Conservation (phyloP, 495 filamentous ascomycete species). For the Achaetomiella virescens region DNA sequence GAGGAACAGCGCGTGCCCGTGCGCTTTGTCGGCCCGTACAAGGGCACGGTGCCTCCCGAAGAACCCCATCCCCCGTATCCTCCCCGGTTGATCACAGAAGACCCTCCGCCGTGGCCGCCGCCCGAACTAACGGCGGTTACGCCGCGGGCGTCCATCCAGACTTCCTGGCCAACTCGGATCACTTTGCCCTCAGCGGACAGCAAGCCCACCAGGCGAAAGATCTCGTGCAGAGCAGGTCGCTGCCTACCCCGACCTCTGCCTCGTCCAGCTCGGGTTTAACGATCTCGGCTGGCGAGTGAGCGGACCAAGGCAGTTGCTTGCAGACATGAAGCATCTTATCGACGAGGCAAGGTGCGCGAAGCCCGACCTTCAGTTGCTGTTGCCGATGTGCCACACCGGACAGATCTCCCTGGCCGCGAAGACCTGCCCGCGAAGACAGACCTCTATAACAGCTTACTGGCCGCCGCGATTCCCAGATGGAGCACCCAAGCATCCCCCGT, state of each 20-base stretch:
- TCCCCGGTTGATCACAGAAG: conserved; percentile 12
- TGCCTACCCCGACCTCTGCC: conserved; percentile 31
- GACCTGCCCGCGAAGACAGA: conserved; percentile 24
- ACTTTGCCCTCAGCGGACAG: conserved; percentile 24
- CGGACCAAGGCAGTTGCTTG: conserved; percentile 17
- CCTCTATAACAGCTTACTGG: conserved; percentile 27
- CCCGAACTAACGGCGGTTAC: conserved; percentile 22
- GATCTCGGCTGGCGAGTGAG: conserved; percentile 31
- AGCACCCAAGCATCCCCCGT: conserved; percentile 21
- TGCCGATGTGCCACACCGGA: conserved; percentile 28
- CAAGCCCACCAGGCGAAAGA: conserved; percentile 29
- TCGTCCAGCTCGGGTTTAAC: conserved; percentile 36
- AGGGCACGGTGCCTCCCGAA: conserved; percentile 25
- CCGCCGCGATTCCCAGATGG: conserved; percentile 13
- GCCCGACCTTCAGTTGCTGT: conserved; percentile 26
- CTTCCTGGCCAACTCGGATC: conserved; percentile 21
- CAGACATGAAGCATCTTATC: conserved; percentile 22
- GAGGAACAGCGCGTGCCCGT: conserved; percentile 12
- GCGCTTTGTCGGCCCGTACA: conserved; percentile 31
- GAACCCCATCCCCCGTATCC: conserved; percentile 18
- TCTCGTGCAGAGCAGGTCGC: conserved; percentile 39
- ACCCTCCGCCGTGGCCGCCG: neutral
- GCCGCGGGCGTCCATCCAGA: conserved; percentile 16
- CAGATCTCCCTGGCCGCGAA: conserved; percentile 12
- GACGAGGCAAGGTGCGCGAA: conserved; percentile 21